Percentiles rank a stretch among this genome's conserved stretches.
Conservation (phyloP, 2,329 filamentous ascomycete species). For the Fusarium phyllophilum region DNA sequence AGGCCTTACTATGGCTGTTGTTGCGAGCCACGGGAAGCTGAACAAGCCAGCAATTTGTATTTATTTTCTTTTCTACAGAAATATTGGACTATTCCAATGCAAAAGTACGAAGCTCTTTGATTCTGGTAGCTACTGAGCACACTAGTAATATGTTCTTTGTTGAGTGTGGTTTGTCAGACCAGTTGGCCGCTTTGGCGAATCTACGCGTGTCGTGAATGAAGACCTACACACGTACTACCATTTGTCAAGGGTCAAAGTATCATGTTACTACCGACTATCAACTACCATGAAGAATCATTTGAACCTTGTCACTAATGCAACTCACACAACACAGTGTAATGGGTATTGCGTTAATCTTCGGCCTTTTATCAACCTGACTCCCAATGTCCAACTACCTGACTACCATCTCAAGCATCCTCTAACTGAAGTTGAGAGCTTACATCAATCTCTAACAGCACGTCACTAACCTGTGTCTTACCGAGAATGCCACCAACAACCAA, state of each 20-base stretch:
- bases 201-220: not conserved
- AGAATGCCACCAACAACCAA: not conserved
- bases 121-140: fast-evolving
- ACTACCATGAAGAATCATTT: not conserved
- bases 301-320: not conserved
- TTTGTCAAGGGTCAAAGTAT: not conserved
- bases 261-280: not conserved
- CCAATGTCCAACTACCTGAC: not conserved
- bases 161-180: too few species aligned
- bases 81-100: fast-evolving
- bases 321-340: not conserved
- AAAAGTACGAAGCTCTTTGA: fast-evolving
- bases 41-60: not conserved
- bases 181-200: too few species aligned
- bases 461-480: not conserved
- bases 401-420: not conserved
- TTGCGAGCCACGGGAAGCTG: not conserved
- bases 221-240: not conserved
- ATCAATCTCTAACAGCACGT: not conserved
- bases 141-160: not conserved
- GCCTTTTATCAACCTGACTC: not conserved
- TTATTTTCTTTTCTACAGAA: fast-evolving
- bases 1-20: too few species aligned
- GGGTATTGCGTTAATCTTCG: not conserved
- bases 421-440: not conserved